Evolutionary conservation across 306 rosid species (phyloP).

Genomic region (Ziziphus jujuba): DNA sequence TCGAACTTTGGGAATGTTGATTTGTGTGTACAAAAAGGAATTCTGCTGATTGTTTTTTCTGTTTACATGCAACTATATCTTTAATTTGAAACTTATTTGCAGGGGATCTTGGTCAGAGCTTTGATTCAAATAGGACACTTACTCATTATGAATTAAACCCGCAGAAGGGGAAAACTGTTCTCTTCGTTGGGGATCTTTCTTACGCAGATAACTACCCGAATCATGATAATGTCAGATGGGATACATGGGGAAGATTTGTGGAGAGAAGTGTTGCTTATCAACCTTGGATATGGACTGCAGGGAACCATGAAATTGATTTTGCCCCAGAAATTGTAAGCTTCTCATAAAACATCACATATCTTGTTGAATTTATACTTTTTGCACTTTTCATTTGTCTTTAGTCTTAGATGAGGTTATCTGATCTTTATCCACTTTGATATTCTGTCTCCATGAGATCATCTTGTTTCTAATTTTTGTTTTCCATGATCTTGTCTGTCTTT

Average conservation of each 20-base stretch:
- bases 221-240: conserved; percentile 79
- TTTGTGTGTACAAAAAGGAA: not conserved
- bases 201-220: conserved; percentile 73
- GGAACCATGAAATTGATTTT: conserved; percentile 84
- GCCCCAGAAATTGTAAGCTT: conserved; percentile 68
- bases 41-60: not conserved
- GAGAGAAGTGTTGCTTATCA: conserved; percentile 93
- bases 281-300: conserved; percentile 98
- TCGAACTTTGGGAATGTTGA: not conserved
- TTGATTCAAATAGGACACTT: conserved; percentile 73
- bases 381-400: not conserved
- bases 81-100: not conserved
- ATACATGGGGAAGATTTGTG: conserved; percentile 79
- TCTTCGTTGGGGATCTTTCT: conserved; percentile 82
- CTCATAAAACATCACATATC: not conserved
- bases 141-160: conserved; percentile 70
- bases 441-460: not conserved
- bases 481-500: not conserved
- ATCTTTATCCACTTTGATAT: not conserved
- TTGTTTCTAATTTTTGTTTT: not conserved
- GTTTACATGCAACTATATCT: not conserved
- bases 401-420: not conserved
- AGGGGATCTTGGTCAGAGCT: conserved; percentile 95
- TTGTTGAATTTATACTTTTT: not conserved
- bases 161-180: conserved; percentile 58